These are phyloP conservation scores for Cubamyces sp. DNA, from an alignment of 768 basidiomycete genomes.

Conservation along the genomic window DNA sequence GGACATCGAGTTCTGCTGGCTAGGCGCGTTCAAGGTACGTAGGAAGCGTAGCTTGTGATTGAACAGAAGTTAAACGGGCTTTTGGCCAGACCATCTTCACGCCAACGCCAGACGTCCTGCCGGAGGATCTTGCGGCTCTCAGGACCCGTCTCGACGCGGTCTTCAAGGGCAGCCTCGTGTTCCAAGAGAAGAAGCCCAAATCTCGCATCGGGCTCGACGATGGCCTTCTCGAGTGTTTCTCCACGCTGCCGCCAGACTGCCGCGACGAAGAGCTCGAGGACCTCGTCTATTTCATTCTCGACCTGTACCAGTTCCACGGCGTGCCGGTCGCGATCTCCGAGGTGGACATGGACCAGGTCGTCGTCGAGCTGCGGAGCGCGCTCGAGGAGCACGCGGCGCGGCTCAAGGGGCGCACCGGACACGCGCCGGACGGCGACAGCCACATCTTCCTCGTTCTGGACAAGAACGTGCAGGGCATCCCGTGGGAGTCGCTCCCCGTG, in stretches of 20 bases:
- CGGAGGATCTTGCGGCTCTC: conserved; percentile 57
- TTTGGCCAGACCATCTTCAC: conserved; percentile 62
- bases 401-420: conserved; percentile 33
- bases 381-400: conserved; percentile 72
- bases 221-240: conserved; percentile 82
- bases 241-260: conserved; percentile 78
- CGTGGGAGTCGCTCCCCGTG: conserved; percentile 95
- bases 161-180: conserved; percentile 64
- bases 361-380: conserved; percentile 76
- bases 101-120: conserved; percentile 45
- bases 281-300: conserved; percentile 89
- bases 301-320: conserved; percentile 93
- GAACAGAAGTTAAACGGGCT: not conserved
- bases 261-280: conserved; percentile 96
- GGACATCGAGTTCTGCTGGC: conserved; percentile 94
- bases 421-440: conserved; percentile 47
- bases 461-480: conserved; percentile 84
- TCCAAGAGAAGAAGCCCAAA: conserved; percentile 64
- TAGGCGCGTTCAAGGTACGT: conserved; percentile 94
- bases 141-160: conserved; percentile 73
- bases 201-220: conserved; percentile 65
- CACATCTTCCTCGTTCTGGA: conserved; percentile 91
- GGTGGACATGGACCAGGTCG: conserved; percentile 89
- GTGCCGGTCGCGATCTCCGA: conserved; percentile 88
- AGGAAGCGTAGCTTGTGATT: conserved; percentile 48